phyloP scores from a whole-genome alignment of 2,329 filamentous ascomycete genomes.

The Simplicillium aogashimaense region DNA sequence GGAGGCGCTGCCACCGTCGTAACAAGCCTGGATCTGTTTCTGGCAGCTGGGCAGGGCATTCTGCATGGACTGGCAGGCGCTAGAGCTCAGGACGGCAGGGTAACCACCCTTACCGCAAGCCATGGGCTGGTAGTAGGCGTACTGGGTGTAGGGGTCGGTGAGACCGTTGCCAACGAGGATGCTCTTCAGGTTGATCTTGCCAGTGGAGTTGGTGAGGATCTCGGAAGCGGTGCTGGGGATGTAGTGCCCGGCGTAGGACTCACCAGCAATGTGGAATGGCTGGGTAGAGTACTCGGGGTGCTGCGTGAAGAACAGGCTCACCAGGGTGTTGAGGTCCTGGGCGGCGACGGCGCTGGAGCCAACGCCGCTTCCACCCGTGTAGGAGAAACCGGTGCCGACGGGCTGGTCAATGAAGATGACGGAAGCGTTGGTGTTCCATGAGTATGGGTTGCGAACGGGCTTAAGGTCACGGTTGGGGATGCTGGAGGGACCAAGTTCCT shows the following conservation, averaged over 20 bases:
- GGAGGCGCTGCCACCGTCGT: conserved; percentile 83
- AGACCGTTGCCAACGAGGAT: conserved; percentile 93
- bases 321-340: conserved; percentile 94
- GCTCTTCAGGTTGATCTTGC: conserved; percentile 96
- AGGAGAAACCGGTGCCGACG: conserved; percentile 96
- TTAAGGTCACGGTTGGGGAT: conserved; percentile 72
- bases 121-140: conserved; percentile 94
- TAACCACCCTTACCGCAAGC: conserved; percentile 94
- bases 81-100: conserved; percentile 69
- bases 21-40: conserved; percentile 81
- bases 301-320: conserved; percentile 97
- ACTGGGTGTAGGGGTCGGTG: conserved; percentile 88
- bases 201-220: conserved; percentile 88
- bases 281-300: conserved; percentile 93
- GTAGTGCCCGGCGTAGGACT: conserved; percentile 93
- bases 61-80: conserved; percentile 81
- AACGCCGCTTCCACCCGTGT: conserved; percentile 71
- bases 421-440: conserved; percentile 96
- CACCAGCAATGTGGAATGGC: conserved; percentile 95
- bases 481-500: conserved; percentile 90
- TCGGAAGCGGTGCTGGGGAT: conserved; percentile 87
- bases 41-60: conserved; percentile 84
- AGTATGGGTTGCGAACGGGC: conserved; percentile 74
- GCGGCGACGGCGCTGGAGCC: conserved; percentile 90
- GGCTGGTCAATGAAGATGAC: conserved; percentile 99